These are phyloP conservation scores for Ogataea populi-albae DNA, from an alignment of 805 yeast species.

Conservation along the genomic window DNA sequence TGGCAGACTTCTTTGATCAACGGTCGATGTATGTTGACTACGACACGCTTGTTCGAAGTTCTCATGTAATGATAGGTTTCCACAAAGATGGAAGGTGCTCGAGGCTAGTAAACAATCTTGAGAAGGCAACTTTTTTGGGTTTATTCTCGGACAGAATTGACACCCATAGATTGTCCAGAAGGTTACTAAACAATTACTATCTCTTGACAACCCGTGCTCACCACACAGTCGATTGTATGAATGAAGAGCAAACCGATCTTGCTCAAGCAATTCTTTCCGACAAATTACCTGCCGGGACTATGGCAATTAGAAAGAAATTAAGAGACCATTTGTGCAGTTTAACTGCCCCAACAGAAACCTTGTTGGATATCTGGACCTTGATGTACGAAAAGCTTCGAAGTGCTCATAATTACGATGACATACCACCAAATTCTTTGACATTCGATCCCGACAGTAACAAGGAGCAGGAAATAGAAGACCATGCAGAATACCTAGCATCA, in stretches of 20 bases:
- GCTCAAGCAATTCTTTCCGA: slow-evolving; percentile 49
- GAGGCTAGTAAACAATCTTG: slow-evolving; percentile 39
- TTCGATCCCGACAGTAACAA: slow-evolving; percentile 4
- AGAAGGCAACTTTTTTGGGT: slow-evolving; percentile 49
- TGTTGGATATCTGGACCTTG: slow-evolving; percentile 40
- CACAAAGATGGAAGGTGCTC: slow-evolving; percentile 30
- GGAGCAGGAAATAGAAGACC: slow-evolving; percentile 37
- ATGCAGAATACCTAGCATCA: slow-evolving; percentile 71
- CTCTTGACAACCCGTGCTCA: slow-evolving; percentile 17
- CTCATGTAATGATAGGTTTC: slow-evolving; percentile 3
- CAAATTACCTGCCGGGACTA: slow-evolving; percentile 63
- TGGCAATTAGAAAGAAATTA: slow-evolving; percentile 69
- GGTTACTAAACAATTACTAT: slow-evolving; percentile 34
- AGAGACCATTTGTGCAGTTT: slow-evolving; percentile 39
- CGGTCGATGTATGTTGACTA: slow-evolving; percentile 27
- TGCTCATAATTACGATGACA: slow-evolving; percentile 4
- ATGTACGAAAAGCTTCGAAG: slow-evolving; percentile 39
- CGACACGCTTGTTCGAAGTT: not conserved
- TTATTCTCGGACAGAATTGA: slow-evolving; percentile 51
- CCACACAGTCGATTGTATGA: slow-evolving; percentile 26
- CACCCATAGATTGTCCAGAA: slow-evolving; percentile 45
- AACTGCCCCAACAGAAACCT: slow-evolving; percentile 37
- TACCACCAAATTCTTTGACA: slow-evolving; percentile 9
- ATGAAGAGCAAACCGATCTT: slow-evolving; percentile 34
- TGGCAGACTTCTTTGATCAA: slow-evolving; percentile 38